Evolutionary conservation across 495 filamentous ascomycete species (phyloP).

Genomic region (Aspergillus incahuasiensis): DNA sequence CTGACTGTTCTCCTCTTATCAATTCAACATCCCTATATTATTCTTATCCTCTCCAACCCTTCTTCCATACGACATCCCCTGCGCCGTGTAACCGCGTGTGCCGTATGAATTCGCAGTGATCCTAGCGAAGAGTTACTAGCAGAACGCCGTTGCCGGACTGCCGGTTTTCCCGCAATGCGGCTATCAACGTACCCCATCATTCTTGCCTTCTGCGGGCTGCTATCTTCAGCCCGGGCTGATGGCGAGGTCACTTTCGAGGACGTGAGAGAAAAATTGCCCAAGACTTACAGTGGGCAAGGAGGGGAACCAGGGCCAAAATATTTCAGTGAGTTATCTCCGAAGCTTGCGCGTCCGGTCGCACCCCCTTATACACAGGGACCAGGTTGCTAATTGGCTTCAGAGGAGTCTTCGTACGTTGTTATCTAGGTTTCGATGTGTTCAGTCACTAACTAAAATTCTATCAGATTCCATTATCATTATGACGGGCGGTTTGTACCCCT

Average conservation of each 20-base stretch:
- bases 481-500: slow-evolving; percentile 50
- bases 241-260: slow-evolving; percentile 37
- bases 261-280: slow-evolving; percentile 37
- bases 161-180: slow-evolving; percentile 12
- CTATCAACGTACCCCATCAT: slow-evolving; percentile 12
- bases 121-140: background rate
- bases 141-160: background rate
- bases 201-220: slow-evolving; percentile 20
- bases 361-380: background rate
- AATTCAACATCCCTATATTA: background rate
- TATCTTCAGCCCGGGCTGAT: slow-evolving; percentile 13
- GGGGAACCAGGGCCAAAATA: slow-evolving; percentile 49
- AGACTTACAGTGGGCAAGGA: slow-evolving; percentile 43
- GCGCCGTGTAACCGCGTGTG: slow-evolving; percentile 1
- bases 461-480: slow-evolving; percentile 58
- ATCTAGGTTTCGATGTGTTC: background rate
- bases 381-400: slow-evolving; percentile 28
- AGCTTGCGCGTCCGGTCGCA: background rate
- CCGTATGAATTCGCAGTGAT: background rate
- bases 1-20: background rate
- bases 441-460: slow-evolving; percentile 9
- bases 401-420: slow-evolving; percentile 50
- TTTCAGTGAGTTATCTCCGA: slow-evolving; percentile 46
- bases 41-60: slow-evolving; percentile 4
- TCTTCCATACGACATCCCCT: background rate